Base-by-base conservation (phyloP, 2,329 filamentous ascomycete genomes). In the Aspergillus sp. region DNA sequence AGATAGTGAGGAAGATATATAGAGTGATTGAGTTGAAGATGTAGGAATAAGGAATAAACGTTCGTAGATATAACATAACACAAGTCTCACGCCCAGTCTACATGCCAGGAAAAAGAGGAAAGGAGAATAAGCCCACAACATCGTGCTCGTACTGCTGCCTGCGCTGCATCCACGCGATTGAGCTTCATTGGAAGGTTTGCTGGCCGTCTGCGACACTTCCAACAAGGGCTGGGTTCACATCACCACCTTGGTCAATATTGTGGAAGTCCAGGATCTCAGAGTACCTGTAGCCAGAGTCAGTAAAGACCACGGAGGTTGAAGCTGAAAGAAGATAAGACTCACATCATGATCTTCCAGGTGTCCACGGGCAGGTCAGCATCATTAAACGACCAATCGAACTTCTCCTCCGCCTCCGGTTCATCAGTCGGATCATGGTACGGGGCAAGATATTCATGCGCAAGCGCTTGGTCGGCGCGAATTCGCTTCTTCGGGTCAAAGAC, bases 291-390 rank as follows among this genome's bases (percentile, higher is more conserved):
- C 53, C 48, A 49, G 25, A 48, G 48, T 63, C 15, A 64, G 46
- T 45, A 54, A 7, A 41, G 15, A 23, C 13, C 3, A 19, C 7
- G 17, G 15, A 49, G n/a, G 11, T 17, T 25, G 13, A 7, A 47
- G 9, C 7, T 28, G 41, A 25, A 31, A 19, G 8, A 34, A 38
- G 28, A n/a, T 5, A 34, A 31, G 50, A 77, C 90, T 75, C 84
- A 97, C 95, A 99, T 99, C 95, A 98, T 99, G 76, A 99, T 97
- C 83, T 99, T 99, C 95, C 95, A 99, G n/a, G 93, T 97, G 76
- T 99, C 95, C 54, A 98, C 93, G 0, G 95, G 94, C 60, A 99
- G 83, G 75, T 99, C 95, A 52, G 94, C 95, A 72, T 99, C 95
- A 78, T 98, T 98, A 82, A 99, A 99, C 57, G 93, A 97, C 95